These are phyloP conservation scores for Zymoseptoria passerinii DNA, from an alignment of 2,329 filamentous ascomycete species.

Conservation along the genomic window DNA sequence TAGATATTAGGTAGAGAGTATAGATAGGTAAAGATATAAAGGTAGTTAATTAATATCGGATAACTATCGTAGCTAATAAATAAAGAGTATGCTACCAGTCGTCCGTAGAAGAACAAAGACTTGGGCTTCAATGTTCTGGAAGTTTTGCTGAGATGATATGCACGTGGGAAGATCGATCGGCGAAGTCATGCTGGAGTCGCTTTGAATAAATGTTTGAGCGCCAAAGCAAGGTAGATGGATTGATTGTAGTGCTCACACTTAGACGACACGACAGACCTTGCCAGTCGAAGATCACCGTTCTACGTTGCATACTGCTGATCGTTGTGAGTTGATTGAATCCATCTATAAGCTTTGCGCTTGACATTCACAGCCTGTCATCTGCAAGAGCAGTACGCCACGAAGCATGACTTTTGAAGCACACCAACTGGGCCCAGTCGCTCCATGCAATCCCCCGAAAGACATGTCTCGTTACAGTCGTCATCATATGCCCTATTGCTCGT, in stretches of 20 bases:
- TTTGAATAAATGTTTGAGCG: not conserved
- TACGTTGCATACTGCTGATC: not conserved
- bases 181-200: not conserved
- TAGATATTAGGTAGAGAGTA: too few species aligned
- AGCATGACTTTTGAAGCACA: not conserved
- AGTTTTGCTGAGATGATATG: not conserved
- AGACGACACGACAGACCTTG: too few species aligned
- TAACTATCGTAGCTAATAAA: too few species aligned
- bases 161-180: too few species aligned
- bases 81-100: too few species aligned
- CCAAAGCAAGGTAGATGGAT: too few species aligned
- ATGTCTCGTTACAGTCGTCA: constrained; percentile 7
- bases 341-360: not conserved
- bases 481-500: constrained; percentile 55
- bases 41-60: too few species aligned
- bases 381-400: not conserved
- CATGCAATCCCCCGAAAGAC: not conserved
- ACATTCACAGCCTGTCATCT: not conserved
- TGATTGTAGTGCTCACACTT: too few species aligned
- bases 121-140: not conserved
- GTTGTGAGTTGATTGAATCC: not conserved
- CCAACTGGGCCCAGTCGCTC: not conserved
- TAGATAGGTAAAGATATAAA: too few species aligned
- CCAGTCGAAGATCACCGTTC: not conserved
- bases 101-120: not conserved